These are phyloP conservation scores for Cubamyces lactineus DNA, from an alignment of 768 basidiomycete genomes.

Conservation along the genomic window DNA sequence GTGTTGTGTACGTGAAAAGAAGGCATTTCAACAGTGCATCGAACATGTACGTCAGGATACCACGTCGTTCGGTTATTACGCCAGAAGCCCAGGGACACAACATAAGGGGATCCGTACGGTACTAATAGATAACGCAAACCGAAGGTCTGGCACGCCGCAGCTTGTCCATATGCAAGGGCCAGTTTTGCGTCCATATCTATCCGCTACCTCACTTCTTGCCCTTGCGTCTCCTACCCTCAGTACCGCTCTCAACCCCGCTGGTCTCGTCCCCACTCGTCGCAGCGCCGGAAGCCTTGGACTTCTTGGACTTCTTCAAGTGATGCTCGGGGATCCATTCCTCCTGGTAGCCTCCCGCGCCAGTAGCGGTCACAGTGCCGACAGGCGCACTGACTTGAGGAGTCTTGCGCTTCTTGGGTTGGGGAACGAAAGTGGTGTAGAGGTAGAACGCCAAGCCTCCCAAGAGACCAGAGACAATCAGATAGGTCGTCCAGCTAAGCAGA, in stretches of 20 bases:
- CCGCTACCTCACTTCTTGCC: slow-evolving; percentile 49
- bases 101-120: background rate
- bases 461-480: slow-evolving; percentile 65
- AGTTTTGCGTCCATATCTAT: slow-evolving; percentile 18
- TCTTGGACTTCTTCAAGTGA: slow-evolving; percentile 73
- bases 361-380: slow-evolving; percentile 61
- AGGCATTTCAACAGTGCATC: too few relatives aligned
- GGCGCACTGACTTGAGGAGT: slow-evolving; percentile 53
- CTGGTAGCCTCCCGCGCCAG: slow-evolving; percentile 71
- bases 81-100: background rate
- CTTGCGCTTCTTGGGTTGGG: slow-evolving; percentile 64
- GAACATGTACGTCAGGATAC: background rate
- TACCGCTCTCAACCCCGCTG: slow-evolving; percentile 47
- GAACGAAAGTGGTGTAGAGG: slow-evolving; percentile 66
- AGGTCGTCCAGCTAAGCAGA: slow-evolving; percentile 61
- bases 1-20: too few relatives aligned
- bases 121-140: slow-evolving; percentile 18
- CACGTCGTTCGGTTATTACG: background rate
- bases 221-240: slow-evolving; percentile 53
- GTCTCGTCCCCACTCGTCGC: slow-evolving; percentile 68
- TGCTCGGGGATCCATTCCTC: slow-evolving; percentile 95
- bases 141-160: slow-evolving; percentile 1
- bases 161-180: slow-evolving; percentile 5
- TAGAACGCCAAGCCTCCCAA: slow-evolving; percentile 67
- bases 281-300: slow-evolving; percentile 54